These are phyloP conservation scores for Hymenoscyphus fructigenus DNA, from an alignment of 2,329 filamentous ascomycete species.

Conservation along the genomic window DNA sequence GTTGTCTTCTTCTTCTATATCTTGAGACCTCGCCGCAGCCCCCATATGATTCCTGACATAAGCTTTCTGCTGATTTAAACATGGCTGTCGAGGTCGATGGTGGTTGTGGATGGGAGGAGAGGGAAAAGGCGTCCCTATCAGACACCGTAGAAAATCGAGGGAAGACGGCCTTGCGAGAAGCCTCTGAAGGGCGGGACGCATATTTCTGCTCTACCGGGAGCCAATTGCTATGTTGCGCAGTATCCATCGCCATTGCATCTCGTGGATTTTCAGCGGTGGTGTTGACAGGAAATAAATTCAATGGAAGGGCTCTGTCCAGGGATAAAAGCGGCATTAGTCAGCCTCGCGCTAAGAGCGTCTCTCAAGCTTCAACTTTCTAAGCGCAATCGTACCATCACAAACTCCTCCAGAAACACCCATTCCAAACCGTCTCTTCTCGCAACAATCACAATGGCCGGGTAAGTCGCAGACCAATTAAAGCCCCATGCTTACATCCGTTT, in stretches of 20 bases:
- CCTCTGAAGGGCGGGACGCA: constrained; percentile 33
- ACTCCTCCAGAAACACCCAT: constrained; percentile 13
- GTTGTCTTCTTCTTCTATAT: not conserved
- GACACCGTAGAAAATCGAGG: constrained; percentile 28
- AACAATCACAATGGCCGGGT: constrained; percentile 37
- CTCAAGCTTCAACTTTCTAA: constrained; percentile 22
- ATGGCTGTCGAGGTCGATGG: not conserved
- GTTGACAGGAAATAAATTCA: no score
- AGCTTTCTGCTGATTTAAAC: not conserved
- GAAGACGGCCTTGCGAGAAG: constrained; percentile 34
- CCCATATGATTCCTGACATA: not conserved
- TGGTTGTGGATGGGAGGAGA: not conserved
- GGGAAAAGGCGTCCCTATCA: constrained; percentile 16
- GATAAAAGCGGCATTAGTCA: constrained; percentile 23
- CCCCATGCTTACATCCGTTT: not conserved
- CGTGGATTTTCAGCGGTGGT: not conserved
- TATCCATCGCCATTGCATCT: constrained; percentile 29
- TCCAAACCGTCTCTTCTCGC: constrained; percentile 16
- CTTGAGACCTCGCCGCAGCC: not conserved
- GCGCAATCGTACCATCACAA: constrained; percentile 21
- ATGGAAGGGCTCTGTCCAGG: not conserved
- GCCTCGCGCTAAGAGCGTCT: constrained; percentile 14
- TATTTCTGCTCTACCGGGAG: constrained; percentile 18
- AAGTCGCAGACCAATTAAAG: constrained; percentile 15
- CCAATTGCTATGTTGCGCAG: constrained; percentile 17